phyloP scores from a whole-genome alignment of 1,284 basidiomycete species.

The Lignosus rhinocerotis region DNA sequence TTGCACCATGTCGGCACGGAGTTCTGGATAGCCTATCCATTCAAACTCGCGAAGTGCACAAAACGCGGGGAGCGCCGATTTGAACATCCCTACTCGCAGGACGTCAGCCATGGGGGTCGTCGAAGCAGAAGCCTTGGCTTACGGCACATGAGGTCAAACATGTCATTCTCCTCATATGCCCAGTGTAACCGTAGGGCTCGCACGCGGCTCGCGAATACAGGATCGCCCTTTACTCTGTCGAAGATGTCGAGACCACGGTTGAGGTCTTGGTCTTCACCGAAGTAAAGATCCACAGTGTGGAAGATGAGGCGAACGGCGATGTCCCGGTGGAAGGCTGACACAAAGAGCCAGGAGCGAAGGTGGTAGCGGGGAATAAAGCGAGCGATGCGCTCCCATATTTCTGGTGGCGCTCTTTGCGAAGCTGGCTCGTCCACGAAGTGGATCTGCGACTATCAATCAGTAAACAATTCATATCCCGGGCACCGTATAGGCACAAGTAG shows the following conservation, averaged over 20 bases:
- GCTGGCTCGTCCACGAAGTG: slow-evolving; percentile 54
- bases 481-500: not conserved
- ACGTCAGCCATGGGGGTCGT: not conserved
- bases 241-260: slow-evolving; percentile 64
- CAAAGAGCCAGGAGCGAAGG: slow-evolving; percentile 63
- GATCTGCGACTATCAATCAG: slow-evolving; percentile 37
- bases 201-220: slow-evolving; percentile 55
- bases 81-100: slow-evolving; percentile 49
- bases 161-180: slow-evolving; percentile 66
- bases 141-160: slow-evolving; percentile 63
- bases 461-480: not conserved
- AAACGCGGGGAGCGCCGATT: slow-evolving; percentile 59
- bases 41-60: slow-evolving; percentile 61
- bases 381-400: slow-evolving; percentile 69
- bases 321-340: slow-evolving; percentile 61
- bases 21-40: slow-evolving; percentile 71
- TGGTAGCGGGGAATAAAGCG: slow-evolving; percentile 60
- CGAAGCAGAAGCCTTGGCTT: slow-evolving; percentile 26
- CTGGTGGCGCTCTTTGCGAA: slow-evolving; percentile 56
- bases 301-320: slow-evolving; percentile 64
- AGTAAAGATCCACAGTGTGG: slow-evolving; percentile 63
- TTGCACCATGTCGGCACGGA: slow-evolving; percentile 61
- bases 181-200: slow-evolving; percentile 62
- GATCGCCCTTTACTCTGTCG: slow-evolving; percentile 60
- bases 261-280: slow-evolving; percentile 58